phyloP scores from a whole-genome alignment of 2,329 filamentous ascomycete species.

The Apiospora aurea region DNA sequence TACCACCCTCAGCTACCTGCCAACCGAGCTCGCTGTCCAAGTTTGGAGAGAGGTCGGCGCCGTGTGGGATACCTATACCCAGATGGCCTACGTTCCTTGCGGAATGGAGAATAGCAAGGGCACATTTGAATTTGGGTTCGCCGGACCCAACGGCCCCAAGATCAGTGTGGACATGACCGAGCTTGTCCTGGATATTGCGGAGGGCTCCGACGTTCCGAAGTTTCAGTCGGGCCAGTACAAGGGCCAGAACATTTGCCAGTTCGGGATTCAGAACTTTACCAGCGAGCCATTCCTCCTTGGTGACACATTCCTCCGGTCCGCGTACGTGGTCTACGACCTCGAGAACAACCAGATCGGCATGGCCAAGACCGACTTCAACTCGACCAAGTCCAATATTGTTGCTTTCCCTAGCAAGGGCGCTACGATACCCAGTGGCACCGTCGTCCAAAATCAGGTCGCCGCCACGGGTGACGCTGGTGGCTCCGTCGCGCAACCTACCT shows the following conservation, averaged over 20 bases:
- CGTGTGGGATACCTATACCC: constrained; percentile 46
- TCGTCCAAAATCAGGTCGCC: constrained; percentile 47
- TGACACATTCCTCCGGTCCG: constrained; percentile 65
- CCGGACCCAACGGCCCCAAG: constrained; percentile 53
- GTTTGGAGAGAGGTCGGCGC: constrained; percentile 65
- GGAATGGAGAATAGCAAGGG: constrained; percentile 51
- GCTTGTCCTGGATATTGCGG: constrained; percentile 55
- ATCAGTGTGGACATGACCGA: constrained; percentile 64
- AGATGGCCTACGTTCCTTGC: constrained; percentile 59
- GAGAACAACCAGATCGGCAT: constrained; percentile 64
- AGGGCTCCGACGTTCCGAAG: not conserved
- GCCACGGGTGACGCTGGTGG: constrained; percentile 34
- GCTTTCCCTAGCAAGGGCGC: constrained; percentile 58
- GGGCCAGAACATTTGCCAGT: constrained; percentile 57
- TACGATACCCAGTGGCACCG: constrained; percentile 57
- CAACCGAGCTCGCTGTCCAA: constrained; percentile 62
- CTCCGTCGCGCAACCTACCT: constrained; percentile 38
- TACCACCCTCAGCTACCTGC: constrained; percentile 75
- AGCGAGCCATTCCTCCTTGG: constrained; percentile 56
- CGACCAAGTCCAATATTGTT: constrained; percentile 56
- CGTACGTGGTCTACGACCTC: constrained; percentile 67
- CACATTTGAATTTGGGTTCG: constrained; percentile 62
- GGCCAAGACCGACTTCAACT: constrained; percentile 63
- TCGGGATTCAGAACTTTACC: constrained; percentile 62
- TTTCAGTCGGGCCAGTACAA: constrained; percentile 52